A percentile compares a stretch with the other conserved stretches of the same genome.
Conservation (phyloP, 169 alveolate genomes). For the Cryptosporidium tyzzeri region DNA sequence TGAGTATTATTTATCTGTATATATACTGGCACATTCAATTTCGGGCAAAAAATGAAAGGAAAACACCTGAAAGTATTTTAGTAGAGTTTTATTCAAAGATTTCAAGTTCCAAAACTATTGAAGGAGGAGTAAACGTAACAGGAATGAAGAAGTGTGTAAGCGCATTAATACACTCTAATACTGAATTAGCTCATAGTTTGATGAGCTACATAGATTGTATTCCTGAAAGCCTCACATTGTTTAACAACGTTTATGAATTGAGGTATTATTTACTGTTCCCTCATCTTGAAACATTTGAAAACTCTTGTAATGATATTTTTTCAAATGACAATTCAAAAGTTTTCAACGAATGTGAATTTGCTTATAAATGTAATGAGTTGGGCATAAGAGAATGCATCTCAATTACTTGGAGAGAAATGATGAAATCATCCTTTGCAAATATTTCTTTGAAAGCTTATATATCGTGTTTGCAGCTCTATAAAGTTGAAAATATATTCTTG, state of each 20-base stretch:
- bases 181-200: not conserved
- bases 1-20: slow-evolving; percentile 26
- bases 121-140: not conserved
- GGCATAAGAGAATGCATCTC: slow-evolving; percentile 50
- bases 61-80: slow-evolving; percentile 18
- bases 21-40: slow-evolving; percentile 35
- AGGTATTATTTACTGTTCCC: slow-evolving; percentile 18
- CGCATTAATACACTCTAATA: slow-evolving; percentile 20
- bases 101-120: not conserved
- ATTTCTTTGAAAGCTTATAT: slow-evolving; percentile 17
- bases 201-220: not conserved
- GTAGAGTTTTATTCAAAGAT: slow-evolving; percentile 4
- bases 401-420: slow-evolving; percentile 52
- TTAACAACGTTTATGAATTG: not conserved
- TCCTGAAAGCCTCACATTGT: not conserved
- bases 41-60: slow-evolving; percentile 25
- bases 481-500: slow-evolving; percentile 11
- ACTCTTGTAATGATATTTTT: slow-evolving; percentile 3
- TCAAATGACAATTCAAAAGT: not conserved
- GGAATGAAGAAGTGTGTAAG: slow-evolving; percentile 1
- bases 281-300: slow-evolving; percentile 38
- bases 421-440: not conserved
- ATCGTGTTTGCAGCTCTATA: slow-evolving; percentile 9
- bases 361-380: slow-evolving; percentile 1
- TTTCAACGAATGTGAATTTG: not conserved